Conservation (phyloP, 768 basidiomycete species). For the Amanita exitialis region DNA sequence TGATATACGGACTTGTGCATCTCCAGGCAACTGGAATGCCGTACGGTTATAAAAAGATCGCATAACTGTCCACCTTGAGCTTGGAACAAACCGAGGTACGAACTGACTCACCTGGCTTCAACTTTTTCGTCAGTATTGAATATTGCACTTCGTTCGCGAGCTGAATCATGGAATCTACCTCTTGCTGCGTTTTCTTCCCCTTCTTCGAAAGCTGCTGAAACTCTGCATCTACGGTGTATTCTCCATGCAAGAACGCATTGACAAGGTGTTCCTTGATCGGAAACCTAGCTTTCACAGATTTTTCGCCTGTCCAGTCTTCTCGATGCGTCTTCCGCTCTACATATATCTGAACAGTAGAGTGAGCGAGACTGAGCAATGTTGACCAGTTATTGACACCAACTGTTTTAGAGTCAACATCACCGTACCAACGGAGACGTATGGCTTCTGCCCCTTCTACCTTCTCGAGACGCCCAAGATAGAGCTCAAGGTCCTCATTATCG, state of each 20-base stretch:
- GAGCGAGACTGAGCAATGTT: not conserved
- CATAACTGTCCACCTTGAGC: conserved; percentile 49
- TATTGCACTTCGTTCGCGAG: conserved; percentile 98
- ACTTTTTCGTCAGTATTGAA: conserved; percentile 67
- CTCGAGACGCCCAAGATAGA: conserved; percentile 93
- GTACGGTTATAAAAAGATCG: conserved; percentile 98
- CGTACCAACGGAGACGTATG: conserved; percentile 95
- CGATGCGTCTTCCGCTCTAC: conserved; percentile 88
- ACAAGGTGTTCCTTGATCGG: conserved; percentile 90
- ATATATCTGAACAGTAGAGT: conserved; percentile 45
- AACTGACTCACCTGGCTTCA: conserved; percentile 61
- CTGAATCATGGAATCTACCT: conserved; percentile 91
- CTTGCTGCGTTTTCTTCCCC: conserved; percentile 88
- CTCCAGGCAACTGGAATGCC: conserved; percentile 97
- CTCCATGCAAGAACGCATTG: conserved; percentile 83
- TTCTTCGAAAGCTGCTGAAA: conserved; percentile 79
- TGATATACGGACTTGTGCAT: conserved; percentile 97
- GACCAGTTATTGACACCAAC: conserved; percentile 24
- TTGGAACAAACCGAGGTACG: not conserved
- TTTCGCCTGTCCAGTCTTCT: conserved; percentile 99
- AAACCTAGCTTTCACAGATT: conserved; percentile 96
- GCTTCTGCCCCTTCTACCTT: conserved; percentile 99
- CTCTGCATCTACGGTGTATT: conserved; percentile 89
- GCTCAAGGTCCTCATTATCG: conserved; percentile 89
- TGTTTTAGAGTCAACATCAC: conserved; percentile 72